Evolutionary conservation across 2,329 filamentous ascomycete species (phyloP).

Genomic region (Colletotrichum theobromicola): DNA sequence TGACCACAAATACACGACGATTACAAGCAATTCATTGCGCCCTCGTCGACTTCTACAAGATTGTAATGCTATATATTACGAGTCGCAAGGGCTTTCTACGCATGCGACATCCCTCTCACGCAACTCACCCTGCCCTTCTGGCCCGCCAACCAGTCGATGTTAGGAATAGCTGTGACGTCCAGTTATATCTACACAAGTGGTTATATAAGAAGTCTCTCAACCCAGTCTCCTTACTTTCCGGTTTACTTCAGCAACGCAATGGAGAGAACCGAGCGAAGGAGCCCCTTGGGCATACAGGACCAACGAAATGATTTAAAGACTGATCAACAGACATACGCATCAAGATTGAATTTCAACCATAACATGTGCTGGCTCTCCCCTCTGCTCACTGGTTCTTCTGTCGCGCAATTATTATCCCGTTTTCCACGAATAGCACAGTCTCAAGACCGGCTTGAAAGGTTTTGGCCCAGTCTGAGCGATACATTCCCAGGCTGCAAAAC

Average conservation of each 20-base stretch:
- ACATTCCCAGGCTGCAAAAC: no score
- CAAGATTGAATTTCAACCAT: accelerated
- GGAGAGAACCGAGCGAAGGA: neutral
- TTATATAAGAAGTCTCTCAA: neutral
- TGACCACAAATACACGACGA: neutral
- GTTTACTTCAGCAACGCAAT: neutral
- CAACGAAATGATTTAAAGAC: neutral
- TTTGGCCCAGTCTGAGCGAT: no score
- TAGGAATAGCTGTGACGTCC: no score
- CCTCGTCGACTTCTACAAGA: neutral
- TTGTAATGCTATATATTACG: neutral
- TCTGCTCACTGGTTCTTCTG: neutral
- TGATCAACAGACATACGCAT: neutral
- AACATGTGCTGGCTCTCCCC: accelerated
- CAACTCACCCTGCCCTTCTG: neutral
- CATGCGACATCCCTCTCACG: neutral
- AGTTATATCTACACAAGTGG: no score
- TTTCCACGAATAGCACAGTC: neutral
- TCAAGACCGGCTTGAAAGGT: no score
- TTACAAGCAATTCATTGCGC: neutral
- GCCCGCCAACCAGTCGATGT: neutral
- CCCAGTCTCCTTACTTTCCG: accelerated
- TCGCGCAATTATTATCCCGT: neutral
- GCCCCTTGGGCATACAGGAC: neutral
- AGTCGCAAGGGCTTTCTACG: neutral